Evolutionary conservation across 2,329 filamentous ascomycete species (phyloP), one percentile per base, ranked within the genome.

Genomic region (Ascomycota sp.): DNA sequence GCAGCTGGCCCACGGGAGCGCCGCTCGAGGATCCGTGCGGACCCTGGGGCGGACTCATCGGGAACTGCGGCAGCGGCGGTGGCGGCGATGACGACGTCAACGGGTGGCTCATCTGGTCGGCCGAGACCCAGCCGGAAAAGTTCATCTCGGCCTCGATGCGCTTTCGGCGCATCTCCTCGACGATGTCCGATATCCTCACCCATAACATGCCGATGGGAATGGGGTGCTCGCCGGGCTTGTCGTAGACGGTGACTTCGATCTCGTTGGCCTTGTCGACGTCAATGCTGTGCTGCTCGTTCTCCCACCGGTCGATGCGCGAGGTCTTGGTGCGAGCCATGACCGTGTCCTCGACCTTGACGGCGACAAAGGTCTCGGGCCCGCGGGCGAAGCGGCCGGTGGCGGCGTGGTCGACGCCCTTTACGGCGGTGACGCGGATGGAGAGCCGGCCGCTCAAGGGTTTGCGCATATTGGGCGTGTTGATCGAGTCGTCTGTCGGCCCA

Each of bases 221-320:
- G 10, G 85, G 75, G 42, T 92, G 79, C 43, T 94, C 85, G 37
- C 75, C 74, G 2, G 83, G 75, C 56, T 92, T 94, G 51, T 98
- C 89, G 52, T 98, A 98, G 8, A 98, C 85, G 0, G 83, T 95
- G 31, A 98, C 69, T 50, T 98, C 89, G 36, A 98, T 82, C 55
- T 98, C 89, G 52, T 98, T 98, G 30, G 89, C 89, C 59, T 95
- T 95, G 55, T 95, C 86, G 33, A 98, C 89, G 38, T 89, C 81
- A 36, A 98, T 75, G 34, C 75, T 83, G 52, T 94, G 89, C 23
- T 75, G 69, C 55, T 98, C 89, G 41, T 82, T 80, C 25, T 83
- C 74, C 86, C 86, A 98, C 44, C 72, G 72, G 53, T 98, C 89
- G 36, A 65, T 92, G 33, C 85, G 68, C 8, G 85, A 82, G 2